phyloP scores from a whole-genome alignment of 2,329 filamentous ascomycete species.

The Fusarium begoniae region DNA sequence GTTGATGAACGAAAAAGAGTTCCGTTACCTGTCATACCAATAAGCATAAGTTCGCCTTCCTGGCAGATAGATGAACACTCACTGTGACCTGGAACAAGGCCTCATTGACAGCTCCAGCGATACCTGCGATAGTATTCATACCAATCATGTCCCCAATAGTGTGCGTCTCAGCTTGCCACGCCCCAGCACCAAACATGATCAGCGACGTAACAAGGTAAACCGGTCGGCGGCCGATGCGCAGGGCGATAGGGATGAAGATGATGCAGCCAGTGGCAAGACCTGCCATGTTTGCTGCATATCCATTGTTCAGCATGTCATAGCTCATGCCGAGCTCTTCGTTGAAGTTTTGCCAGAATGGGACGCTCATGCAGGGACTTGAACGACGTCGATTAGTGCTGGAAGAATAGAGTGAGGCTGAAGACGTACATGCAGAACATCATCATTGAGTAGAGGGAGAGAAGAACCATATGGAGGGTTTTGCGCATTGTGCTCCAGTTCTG shows the following conservation, averaged over 20 bases:
- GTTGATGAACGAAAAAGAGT: slow-evolving; percentile 45
- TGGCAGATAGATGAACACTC: accelerated
- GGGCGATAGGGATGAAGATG: slow-evolving; percentile 46
- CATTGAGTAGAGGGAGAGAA: slow-evolving; percentile 26
- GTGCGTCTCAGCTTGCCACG: slow-evolving; percentile 40
- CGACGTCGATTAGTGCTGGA: not conserved
- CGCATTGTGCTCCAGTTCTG: slow-evolving; percentile 31
- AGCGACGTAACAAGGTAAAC: slow-evolving; percentile 42
- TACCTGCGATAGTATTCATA: slow-evolving; percentile 41
- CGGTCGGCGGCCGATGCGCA: slow-evolving; percentile 45
- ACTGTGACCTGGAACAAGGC: slow-evolving; percentile 50
- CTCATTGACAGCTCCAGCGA: slow-evolving; percentile 51
- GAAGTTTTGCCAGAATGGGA: slow-evolving; percentile 30
- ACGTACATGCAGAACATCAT: slow-evolving; percentile 34
- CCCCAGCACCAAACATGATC: slow-evolving; percentile 30
- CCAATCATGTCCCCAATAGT: slow-evolving; percentile 35
- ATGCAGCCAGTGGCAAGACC: slow-evolving; percentile 45
- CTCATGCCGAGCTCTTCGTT: slow-evolving; percentile 32
- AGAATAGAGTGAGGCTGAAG: accelerated
- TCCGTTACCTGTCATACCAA: slow-evolving; percentile 24
- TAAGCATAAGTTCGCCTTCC: too few species aligned
- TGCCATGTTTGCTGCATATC: slow-evolving; percentile 42
- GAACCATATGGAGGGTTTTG: slow-evolving; percentile 19
- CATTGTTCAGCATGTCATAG: slow-evolving; percentile 38
- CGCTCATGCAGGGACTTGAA: slow-evolving; percentile 26